phyloP scores from a whole-genome alignment of 768 basidiomycete genomes.

The Phylloporus scabripes region DNA sequence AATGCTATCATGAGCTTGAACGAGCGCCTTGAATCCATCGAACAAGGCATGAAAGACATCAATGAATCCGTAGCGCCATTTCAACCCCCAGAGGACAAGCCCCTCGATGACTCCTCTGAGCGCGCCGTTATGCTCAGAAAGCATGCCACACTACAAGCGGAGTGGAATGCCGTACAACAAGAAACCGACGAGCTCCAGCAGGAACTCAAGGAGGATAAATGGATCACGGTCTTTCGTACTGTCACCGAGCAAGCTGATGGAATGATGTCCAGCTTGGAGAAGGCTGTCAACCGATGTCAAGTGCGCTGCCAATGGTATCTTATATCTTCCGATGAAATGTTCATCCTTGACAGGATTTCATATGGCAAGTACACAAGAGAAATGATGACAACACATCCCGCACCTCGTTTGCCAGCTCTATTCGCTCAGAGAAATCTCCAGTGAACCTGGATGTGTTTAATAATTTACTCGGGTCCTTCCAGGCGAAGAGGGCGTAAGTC shows the following conservation, averaged over 20 bases:
- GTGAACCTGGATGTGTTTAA: slow-evolving; percentile 59
- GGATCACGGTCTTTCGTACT: slow-evolving; percentile 91
- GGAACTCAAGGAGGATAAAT: slow-evolving; percentile 96
- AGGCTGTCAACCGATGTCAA: slow-evolving; percentile 86
- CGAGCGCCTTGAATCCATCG: slow-evolving; percentile 69
- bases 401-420: slow-evolving; percentile 40
- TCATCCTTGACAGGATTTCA: slow-evolving; percentile 59
- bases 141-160: slow-evolving; percentile 61
- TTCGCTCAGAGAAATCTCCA: slow-evolving; percentile 46
- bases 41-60: slow-evolving; percentile 65
- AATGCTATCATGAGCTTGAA: slow-evolving; percentile 75
- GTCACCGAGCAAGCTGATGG: slow-evolving; percentile 93
- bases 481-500: slow-evolving; percentile 80
- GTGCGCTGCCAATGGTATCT: slow-evolving; percentile 38
- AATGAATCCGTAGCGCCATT: slow-evolving; percentile 62
- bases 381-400: slow-evolving; percentile 42
- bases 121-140: slow-evolving; percentile 56
- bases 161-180: slow-evolving; percentile 79
- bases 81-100: slow-evolving; percentile 43
- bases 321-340: background rate
- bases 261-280: slow-evolving; percentile 96
- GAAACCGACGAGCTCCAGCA: slow-evolving; percentile 80
- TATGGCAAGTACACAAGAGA: slow-evolving; percentile 70
- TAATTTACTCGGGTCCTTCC: slow-evolving; percentile 67
- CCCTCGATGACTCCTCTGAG: slow-evolving; percentile 39